Base-by-base conservation (phyloP, 805 yeast genomes). In the Ogataea parapolymorpha region DNA sequence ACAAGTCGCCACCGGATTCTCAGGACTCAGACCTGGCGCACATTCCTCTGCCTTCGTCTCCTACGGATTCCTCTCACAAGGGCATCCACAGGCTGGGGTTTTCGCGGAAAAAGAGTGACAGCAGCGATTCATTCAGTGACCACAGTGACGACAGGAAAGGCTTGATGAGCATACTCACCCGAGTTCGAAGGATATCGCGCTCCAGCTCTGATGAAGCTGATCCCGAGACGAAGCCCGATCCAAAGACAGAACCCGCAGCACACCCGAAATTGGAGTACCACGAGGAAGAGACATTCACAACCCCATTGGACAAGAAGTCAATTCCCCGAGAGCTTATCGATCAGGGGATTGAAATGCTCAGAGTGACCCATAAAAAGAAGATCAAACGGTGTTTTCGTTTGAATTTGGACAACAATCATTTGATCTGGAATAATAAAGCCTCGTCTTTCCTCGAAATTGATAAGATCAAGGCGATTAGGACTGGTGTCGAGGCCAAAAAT, bases 401-500 rank as follows among this genome's bases (percentile, higher is more conserved):
- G 2, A 81, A 84, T 53, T 64, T 79, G 0, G 75, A 72, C 2
- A 55, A 66, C 10, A 83, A 85, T 23, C 56, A 66, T 4, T 65
- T 85, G 12, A 59, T 68, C 3, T 82, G 90, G 85, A 79, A 76
- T 48, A 62, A 67, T 46, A 72, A 73, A 52, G 48, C 70, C 12
- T 58, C 75, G 2, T 66, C 78, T 3, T 61, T 56, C 27, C 53
- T 80, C 45, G 61, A 62, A 14, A 68, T 85, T 7, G 95, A 84
- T 56, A 78, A 77, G 42, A 82, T 87, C 35, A 75, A 75, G 43
- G 77, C 75, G 40, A 70, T 84, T 2, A 62, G 83, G 37, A 69
- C 75, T 3, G 86, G 82, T 3, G 74, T 72, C 15, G 86, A 84
- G 53, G 96, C 96, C 1, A 73, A 75, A 26, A 86, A 87, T 50